Conservation (phyloP, 225 moss, liverwort and hornwort species). For the Sphagnum tenellum region DNA sequence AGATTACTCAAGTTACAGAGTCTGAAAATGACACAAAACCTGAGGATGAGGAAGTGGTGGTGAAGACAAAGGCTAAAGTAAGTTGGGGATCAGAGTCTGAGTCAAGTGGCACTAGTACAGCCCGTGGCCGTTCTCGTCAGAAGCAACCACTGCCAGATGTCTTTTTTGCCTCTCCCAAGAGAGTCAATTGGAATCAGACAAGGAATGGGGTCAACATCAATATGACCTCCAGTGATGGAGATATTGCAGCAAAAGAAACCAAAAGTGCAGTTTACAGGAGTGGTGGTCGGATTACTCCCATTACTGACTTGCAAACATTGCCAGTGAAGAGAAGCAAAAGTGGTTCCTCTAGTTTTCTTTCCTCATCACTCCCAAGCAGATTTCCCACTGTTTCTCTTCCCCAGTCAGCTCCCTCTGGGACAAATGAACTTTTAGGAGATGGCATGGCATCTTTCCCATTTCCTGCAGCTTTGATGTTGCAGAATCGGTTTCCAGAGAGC, state of each 20-base stretch:
- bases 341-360: constrained; percentile 7
- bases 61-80: constrained; percentile 19
- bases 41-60: constrained; percentile 18
- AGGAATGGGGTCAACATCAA: constrained; percentile 22
- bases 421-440: constrained; percentile 3
- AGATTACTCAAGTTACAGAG: neutral
- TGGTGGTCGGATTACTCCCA: constrained; percentile 14
- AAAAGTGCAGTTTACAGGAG: constrained; percentile 19
- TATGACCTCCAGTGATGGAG: constrained; percentile 24
- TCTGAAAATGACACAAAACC: constrained; percentile 6
- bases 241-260: constrained; percentile 19
- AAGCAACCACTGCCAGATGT: constrained; percentile 16
- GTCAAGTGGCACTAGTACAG: constrained; percentile 6
- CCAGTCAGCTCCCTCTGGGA: constrained; percentile 9
- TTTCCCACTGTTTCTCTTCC: constrained; percentile 7
- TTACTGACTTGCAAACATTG: constrained; percentile 12
- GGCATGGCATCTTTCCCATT: constrained; percentile 3
- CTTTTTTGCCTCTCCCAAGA: constrained; percentile 37
- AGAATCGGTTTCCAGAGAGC: constrained; percentile 32
- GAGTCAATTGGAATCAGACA: constrained; percentile 21
- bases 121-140: constrained; percentile 18
- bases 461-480: constrained; percentile 21
- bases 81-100: constrained; percentile 6
- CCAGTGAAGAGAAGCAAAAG: constrained; percentile 19
- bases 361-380: constrained; percentile 20